A percentile compares a stretch with the other conserved stretches of the same genome.
Evolutionary conservation across 495 filamentous ascomycete species (phyloP).

Genomic region (Talaromyces adpressus): DNA sequence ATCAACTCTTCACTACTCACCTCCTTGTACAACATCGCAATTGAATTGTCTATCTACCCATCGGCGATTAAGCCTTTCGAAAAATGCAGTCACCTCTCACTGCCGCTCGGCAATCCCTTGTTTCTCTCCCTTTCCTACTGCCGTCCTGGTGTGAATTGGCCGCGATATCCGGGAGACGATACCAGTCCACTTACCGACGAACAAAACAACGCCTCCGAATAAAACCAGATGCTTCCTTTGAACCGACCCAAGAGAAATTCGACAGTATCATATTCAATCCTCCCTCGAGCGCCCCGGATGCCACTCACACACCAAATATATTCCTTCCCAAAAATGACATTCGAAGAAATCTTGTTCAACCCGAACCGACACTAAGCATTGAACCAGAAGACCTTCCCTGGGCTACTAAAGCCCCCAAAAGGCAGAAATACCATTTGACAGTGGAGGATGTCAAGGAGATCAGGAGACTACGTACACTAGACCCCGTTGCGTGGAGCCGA

Average conservation of each 20-base stretch:
- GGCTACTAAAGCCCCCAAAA: conserved; percentile 40
- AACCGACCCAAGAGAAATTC: conserved; percentile 34
- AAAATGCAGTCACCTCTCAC: conserved; percentile 12
- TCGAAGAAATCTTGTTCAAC: conserved; percentile 50
- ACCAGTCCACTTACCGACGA: conserved; percentile 63
- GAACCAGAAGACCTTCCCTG: conserved; percentile 43
- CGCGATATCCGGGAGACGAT: conserved; percentile 34
- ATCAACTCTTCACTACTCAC: background rate
- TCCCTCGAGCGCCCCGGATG: conserved; percentile 72
- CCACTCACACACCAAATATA: conserved; percentile 79
- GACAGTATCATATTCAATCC: conserved; percentile 90
- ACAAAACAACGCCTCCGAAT: conserved; percentile 66
- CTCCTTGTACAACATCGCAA: background rate
- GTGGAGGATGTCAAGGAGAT: conserved; percentile 73
- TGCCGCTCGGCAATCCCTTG: conserved; percentile 28
- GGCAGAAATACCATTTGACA: conserved; percentile 73
- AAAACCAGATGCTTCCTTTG: conserved; percentile 67
- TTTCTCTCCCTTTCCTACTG: conserved; percentile 35
- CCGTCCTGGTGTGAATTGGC: conserved; percentile 30
- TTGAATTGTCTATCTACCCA: background rate
- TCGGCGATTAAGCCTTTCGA: background rate
- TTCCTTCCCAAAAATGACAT: conserved; percentile 81
- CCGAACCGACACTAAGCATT: conserved; percentile 12
- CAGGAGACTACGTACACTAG: conserved; percentile 53
- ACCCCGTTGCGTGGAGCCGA: conserved; percentile 70